Evolutionary conservation across 2,329 filamentous ascomycete genomes (phyloP).

Genomic region (Fusarium haematococcum): DNA sequence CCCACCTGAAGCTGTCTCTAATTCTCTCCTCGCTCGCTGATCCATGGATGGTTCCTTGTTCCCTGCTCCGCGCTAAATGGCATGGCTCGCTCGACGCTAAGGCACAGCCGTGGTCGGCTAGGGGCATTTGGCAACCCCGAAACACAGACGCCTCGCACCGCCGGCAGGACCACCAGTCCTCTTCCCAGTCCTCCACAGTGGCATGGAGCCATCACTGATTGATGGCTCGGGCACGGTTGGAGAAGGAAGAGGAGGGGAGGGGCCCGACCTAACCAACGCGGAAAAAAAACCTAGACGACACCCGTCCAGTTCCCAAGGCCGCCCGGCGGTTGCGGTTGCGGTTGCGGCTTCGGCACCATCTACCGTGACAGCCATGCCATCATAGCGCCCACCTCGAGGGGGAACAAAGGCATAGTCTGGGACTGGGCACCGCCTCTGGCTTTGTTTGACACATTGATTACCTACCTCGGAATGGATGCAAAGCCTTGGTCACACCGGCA

Average conservation of each 20-base stretch:
- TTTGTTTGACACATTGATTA: conserved; percentile 7
- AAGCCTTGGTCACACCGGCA: conserved; percentile 15
- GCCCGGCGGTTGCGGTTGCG: conserved; percentile 16
- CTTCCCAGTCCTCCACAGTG: conserved; percentile 26
- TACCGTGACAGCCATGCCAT: conserved; percentile 19
- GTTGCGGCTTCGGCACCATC: conserved; percentile 25
- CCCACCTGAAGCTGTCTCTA: conserved; percentile 12
- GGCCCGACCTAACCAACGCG: conserved; percentile 17
- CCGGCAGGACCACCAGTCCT: conserved; percentile 27
- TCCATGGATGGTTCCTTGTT: conserved; percentile 26
- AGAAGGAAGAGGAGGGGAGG: conserved; percentile 2
- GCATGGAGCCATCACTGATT: conserved; percentile 28
- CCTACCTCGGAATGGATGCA: neutral
- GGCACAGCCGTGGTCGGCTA: conserved; percentile 38
- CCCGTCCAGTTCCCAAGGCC: conserved; percentile 13
- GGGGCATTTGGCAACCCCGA: conserved; percentile 41
- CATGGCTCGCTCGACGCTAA: conserved; percentile 36
- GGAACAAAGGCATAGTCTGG: conserved; percentile 3
- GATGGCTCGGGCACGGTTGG: conserved; percentile 32
- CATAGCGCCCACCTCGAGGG: neutral
- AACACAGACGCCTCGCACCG: conserved; percentile 40
- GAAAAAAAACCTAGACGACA: conserved; percentile 25
- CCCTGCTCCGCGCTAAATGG: conserved; percentile 38
- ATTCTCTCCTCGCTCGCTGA: conserved; percentile 17
- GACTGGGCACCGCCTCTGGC: neutral